Percentiles rank a stretch among this genome's conserved stretches.
Conservation (phyloP, 768 basidiomycete genomes). For the Rhodotorula diobovata region DNA sequence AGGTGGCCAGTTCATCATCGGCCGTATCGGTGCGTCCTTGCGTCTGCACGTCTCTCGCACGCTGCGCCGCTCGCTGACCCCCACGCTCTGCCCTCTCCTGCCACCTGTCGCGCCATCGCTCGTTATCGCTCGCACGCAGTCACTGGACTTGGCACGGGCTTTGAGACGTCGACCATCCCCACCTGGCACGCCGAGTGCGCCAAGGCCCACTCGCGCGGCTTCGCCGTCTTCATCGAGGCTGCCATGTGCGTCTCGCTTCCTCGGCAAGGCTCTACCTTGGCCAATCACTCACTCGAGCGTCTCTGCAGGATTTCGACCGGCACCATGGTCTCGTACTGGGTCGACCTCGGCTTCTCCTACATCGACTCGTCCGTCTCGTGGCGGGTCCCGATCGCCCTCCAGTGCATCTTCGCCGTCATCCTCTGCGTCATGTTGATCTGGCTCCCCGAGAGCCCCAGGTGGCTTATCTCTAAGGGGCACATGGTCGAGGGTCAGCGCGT, state of each 20-base stretch:
- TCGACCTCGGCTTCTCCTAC: conserved; percentile 51
- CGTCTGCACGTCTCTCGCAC: neutral
- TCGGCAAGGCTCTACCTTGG: conserved; percentile 5
- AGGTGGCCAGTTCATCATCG: conserved; percentile 49
- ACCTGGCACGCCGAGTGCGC: conserved; percentile 54
- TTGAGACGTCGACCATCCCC: conserved; percentile 53
- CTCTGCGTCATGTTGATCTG: conserved; percentile 17
- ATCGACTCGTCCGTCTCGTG: conserved; percentile 47
- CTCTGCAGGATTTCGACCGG: conserved; percentile 56
- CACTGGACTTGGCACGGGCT: conserved; percentile 49
- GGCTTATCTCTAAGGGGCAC: conserved; percentile 26
- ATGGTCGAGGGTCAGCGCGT: conserved; percentile 31
- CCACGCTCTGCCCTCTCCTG: too few relatives aligned
- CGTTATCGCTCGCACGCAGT: neutral
- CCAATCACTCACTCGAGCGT: neutral
- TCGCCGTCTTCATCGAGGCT: conserved; percentile 60
- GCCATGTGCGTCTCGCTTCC: neutral
- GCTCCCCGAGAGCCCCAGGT: conserved; percentile 11
- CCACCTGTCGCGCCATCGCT: too few relatives aligned
- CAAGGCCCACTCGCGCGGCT: conserved; percentile 55
- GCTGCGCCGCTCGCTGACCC: too few relatives aligned
- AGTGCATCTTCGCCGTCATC: conserved; percentile 51
- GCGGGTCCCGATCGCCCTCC: conserved; percentile 53
- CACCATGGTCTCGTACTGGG: conserved; percentile 60
- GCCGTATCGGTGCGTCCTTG: conserved; percentile 37